Percentiles rank a stretch among this genome's conserved stretches.
phyloP scores from a whole-genome alignment of 2,329 filamentous ascomycete species.

The Colletotrichum lindemuthianum region DNA sequence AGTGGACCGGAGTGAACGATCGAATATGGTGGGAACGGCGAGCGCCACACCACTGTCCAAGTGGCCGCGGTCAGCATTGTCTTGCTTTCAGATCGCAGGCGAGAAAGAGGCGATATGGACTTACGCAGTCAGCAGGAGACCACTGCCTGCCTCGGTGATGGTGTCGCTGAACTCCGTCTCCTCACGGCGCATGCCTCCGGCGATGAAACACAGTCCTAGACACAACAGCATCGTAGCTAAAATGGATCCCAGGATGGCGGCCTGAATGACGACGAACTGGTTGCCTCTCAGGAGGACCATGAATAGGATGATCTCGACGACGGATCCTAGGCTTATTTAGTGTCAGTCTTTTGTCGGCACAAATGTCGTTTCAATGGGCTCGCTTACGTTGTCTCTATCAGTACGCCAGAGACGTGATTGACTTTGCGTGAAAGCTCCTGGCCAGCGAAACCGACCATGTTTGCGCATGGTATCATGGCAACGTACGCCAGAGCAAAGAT shows the following conservation, averaged over 20 bases:
- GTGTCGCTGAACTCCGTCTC: conserved; percentile 78
- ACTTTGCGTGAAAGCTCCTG: conserved; percentile 72
- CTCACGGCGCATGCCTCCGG: conserved; percentile 74
- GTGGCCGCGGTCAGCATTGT: conserved; percentile 3
- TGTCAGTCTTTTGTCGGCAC: conserved; percentile 37
- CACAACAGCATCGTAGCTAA: conserved; percentile 85
- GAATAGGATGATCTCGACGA: conserved; percentile 86
- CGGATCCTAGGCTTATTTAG: conserved; percentile 65
- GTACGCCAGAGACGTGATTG: conserved; percentile 75
- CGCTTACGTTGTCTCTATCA: conserved; percentile 66
- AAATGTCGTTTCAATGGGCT: conserved; percentile 7
- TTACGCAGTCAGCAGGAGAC: conserved; percentile 80
- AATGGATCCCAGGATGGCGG: conserved; percentile 85
- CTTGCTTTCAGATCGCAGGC: conserved; percentile 19
- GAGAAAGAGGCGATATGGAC: conserved; percentile 48
- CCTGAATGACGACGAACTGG: conserved; percentile 78
- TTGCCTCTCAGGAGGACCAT: conserved; percentile 72
- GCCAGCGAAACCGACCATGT: conserved; percentile 79
- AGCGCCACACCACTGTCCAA: conserved; percentile 46
- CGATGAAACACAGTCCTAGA: conserved; percentile 82
- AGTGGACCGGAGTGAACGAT: conserved; percentile 49
- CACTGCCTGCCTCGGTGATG: conserved; percentile 82
- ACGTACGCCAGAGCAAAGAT: conserved; percentile 79
- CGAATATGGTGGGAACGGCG: conserved; percentile 65
- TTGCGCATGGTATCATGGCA: conserved; percentile 81